These are phyloP conservation scores for Pichia rugopelliculosa DNA, from an alignment of 805 yeast species.

Conservation along the genomic window DNA sequence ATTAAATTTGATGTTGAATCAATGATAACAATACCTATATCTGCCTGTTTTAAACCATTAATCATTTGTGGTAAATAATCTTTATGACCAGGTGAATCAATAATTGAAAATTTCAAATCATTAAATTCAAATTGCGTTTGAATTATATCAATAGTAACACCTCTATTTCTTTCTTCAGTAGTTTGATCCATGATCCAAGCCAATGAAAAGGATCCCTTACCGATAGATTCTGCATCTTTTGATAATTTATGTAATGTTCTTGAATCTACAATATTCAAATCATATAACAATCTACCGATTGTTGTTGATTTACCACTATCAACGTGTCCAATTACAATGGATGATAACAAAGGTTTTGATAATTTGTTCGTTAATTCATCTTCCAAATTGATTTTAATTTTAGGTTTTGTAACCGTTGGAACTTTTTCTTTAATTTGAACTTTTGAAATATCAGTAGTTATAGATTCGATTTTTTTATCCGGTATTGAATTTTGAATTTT, in stretches of 20 bases:
- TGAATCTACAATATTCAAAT: constrained; percentile 58
- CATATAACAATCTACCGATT: constrained; percentile 66
- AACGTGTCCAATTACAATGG: constrained; percentile 79
- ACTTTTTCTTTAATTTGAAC: constrained; percentile 11
- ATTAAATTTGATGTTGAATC: constrained; percentile 50
- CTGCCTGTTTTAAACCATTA: constrained; percentile 76
- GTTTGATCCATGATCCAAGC: constrained; percentile 88
- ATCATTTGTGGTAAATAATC: constrained; percentile 85
- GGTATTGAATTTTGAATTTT: constrained; percentile 53
- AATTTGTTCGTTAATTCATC: constrained; percentile 31
- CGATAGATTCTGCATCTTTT: constrained; percentile 57
- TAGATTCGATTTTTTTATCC: constrained; percentile 46
- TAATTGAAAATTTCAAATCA: constrained; percentile 51
- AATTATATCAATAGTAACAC: constrained; percentile 74
- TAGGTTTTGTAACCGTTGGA: constrained; percentile 32
- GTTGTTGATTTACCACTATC: constrained; percentile 82
- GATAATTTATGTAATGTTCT: constrained; percentile 55
- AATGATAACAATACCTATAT: constrained; percentile 62
- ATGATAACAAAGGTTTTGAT: constrained; percentile 52
- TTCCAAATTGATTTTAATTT: constrained; percentile 36
- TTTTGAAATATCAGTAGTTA: constrained; percentile 12
- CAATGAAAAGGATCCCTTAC: constrained; percentile 72
- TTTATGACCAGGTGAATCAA: constrained; percentile 81
- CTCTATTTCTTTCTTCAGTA: constrained; percentile 63
- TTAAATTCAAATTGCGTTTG: constrained; percentile 58